A percentile compares a stretch with the other conserved stretches of the same genome.
These are phyloP conservation scores for Phytophthora agathidicida DNA, from an alignment of 352 stramenopile species.

Conservation along the genomic window DNA sequence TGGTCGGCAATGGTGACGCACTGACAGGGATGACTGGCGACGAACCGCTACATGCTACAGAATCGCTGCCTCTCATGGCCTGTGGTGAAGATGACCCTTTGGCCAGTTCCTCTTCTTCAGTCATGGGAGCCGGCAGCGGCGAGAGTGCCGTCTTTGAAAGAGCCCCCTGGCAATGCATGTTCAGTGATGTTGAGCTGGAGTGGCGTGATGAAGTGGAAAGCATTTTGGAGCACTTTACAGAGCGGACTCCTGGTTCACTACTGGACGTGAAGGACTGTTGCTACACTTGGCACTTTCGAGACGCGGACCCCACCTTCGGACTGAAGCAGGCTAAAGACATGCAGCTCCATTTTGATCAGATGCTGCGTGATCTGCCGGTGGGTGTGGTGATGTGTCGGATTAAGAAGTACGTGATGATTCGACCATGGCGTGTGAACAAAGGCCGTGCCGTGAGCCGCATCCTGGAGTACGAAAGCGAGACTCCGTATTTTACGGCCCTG, in stretches of 20 bases:
- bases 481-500: conserved; percentile 69
- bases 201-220: conserved; percentile 81
- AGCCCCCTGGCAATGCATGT: conserved; percentile 83
- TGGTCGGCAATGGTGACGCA: conserved; percentile 1
- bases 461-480: conserved; percentile 84
- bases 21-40: conserved; percentile 10
- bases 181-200: conserved; percentile 79
- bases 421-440: conserved; percentile 88
- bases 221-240: conserved; percentile 89
- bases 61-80: not conserved
- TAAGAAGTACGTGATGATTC: conserved; percentile 91
- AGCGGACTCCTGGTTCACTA: conserved; percentile 85
- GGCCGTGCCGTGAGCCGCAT: conserved; percentile 83
- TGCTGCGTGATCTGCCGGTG: conserved; percentile 84
- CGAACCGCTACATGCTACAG: conserved; percentile 16
- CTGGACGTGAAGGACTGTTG: conserved; percentile 88
- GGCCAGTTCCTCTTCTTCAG: conserved; percentile 22
- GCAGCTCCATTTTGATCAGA: conserved; percentile 91
- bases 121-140: conserved; percentile 4
- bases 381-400: conserved; percentile 89
- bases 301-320: conserved; percentile 85
- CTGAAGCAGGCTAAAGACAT: conserved; percentile 89
- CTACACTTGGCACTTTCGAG: conserved; percentile 90
- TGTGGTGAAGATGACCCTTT: conserved; percentile 23
- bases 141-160: conserved; percentile 26